These are phyloP conservation scores for Saccharomycopsis olivae DNA, from an alignment of 805 yeast species.

Conservation along the genomic window DNA sequence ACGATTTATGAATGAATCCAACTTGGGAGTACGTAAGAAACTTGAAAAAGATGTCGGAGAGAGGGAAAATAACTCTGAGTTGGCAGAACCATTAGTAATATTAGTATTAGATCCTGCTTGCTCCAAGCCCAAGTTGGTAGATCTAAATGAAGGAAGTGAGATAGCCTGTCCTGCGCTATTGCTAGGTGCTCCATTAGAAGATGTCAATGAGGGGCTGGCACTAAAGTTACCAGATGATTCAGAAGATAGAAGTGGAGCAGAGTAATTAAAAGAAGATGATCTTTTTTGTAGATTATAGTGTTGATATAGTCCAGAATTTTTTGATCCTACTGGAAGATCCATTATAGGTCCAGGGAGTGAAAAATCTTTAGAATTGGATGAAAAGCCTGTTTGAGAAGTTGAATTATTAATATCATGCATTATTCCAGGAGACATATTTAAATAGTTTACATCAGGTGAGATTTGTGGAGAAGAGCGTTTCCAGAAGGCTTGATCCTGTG, in stretches of 20 bases:
- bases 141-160: too few relatives aligned
- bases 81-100: not conserved
- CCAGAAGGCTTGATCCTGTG: constrained; percentile 6
- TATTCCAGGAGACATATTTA: constrained; percentile 8
- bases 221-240: not conserved
- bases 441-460: constrained; percentile 13
- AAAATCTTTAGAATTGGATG: constrained; percentile 1
- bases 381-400: constrained; percentile 13
- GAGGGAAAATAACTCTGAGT: constrained; percentile 10
- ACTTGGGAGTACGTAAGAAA: constrained; percentile 12
- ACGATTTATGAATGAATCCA: not conserved
- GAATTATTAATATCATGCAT: constrained; percentile 19
- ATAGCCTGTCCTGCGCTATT: too few relatives aligned
- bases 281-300: not conserved
- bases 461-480: constrained; percentile 11
- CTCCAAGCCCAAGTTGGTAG: too few relatives aligned
- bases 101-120: too few relatives aligned
- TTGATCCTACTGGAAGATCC: constrained; percentile 10
- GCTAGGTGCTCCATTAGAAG: too few relatives aligned
- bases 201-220: not conserved
- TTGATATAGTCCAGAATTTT: not conserved
- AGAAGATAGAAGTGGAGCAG: not conserved
- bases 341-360: constrained; percentile 17
- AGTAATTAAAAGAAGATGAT: not conserved
- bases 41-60: constrained; percentile 12